These are phyloP conservation scores for Xerocomus amazonicus DNA, from an alignment of 1,284 basidiomycete genomes.

Conservation along the genomic window DNA sequence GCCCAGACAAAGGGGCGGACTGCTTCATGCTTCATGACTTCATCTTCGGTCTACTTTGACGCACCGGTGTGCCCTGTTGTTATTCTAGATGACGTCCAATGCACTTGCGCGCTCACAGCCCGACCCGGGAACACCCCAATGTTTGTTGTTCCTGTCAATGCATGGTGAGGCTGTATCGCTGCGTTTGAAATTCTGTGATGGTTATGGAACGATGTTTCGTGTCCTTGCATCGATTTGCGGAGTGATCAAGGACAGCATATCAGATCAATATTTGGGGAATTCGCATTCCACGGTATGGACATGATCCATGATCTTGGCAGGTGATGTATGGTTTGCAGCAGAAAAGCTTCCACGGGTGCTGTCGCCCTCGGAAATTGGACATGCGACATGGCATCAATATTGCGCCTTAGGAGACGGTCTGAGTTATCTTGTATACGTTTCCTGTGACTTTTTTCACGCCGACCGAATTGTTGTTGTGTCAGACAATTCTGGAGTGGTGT, in stretches of 20 bases:
- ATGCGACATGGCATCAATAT: slow-evolving; percentile 9
- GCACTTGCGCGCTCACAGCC: neutral
- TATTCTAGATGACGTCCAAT: slow-evolving; percentile 1
- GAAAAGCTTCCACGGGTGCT: neutral
- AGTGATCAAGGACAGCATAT: slow-evolving; percentile 19
- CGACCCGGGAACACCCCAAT: neutral
- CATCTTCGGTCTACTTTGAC: slow-evolving; percentile 9
- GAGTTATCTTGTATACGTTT: neutral
- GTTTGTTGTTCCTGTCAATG: neutral
- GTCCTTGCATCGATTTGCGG: slow-evolving; percentile 26
- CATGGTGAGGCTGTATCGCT: slow-evolving; percentile 1
- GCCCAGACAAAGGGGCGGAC: neutral
- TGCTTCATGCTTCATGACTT: slow-evolving; percentile 21
- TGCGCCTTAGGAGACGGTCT: slow-evolving; percentile 6
- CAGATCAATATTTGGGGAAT: slow-evolving; percentile 16
- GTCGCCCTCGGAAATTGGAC: slow-evolving; percentile 28
- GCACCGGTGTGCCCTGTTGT: neutral
- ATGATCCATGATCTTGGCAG: slow-evolving; percentile 9
- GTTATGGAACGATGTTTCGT: slow-evolving; percentile 22
- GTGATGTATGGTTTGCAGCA: slow-evolving; percentile 1
- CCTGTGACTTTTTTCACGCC: neutral
- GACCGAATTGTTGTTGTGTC: neutral
- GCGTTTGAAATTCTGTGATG: slow-evolving; percentile 27
- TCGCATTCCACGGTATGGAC: neutral
- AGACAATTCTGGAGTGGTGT: neutral